These are phyloP conservation scores for Camellia sinensis DNA, from an alignment of 148 eudicot genomes.

Conservation along the genomic window DNA sequence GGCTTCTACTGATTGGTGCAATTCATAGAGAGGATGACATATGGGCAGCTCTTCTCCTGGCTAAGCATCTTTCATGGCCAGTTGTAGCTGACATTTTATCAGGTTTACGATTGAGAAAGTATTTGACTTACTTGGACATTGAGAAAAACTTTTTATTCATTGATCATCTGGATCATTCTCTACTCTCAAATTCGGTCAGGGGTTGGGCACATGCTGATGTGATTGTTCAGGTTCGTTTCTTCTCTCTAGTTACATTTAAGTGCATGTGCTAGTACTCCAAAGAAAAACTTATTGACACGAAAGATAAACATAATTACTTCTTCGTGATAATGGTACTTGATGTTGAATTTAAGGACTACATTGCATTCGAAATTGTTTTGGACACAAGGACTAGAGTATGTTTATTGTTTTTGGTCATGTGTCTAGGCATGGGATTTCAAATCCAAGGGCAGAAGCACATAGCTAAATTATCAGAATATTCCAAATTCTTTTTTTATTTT, in stretches of 20 bases:
- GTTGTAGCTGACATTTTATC: constrained; percentile 79
- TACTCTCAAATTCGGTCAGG: constrained; percentile 55
- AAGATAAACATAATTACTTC: not conserved
- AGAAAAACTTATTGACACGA: not conserved
- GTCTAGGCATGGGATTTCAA: not conserved
- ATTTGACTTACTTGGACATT: constrained; percentile 43
- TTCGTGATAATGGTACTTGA: too few species aligned
- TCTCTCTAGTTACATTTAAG: not conserved
- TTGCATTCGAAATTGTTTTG: not conserved
- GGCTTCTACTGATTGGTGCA: constrained; percentile 70
- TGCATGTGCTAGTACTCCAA: not conserved
- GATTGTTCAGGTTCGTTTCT: constrained; percentile 69
- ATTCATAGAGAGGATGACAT: constrained; percentile 72
- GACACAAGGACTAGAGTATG: too few species aligned
- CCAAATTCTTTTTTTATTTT: not conserved
- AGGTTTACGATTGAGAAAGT: constrained; percentile 77
- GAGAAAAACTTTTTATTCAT: constrained; percentile 50
- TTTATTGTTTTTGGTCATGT: not conserved
- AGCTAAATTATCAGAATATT: not conserved
- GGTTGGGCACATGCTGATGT: constrained; percentile 70
- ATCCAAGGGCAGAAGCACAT: not conserved
- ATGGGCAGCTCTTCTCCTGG: constrained; percentile 87
- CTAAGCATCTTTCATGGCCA: constrained; percentile 91
- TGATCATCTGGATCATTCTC: constrained; percentile 85
- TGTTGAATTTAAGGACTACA: too few species aligned